Base-by-base conservation (phyloP, 225 moss, liverwort and hornwort genomes). In the Polytrichum formosum region DNA sequence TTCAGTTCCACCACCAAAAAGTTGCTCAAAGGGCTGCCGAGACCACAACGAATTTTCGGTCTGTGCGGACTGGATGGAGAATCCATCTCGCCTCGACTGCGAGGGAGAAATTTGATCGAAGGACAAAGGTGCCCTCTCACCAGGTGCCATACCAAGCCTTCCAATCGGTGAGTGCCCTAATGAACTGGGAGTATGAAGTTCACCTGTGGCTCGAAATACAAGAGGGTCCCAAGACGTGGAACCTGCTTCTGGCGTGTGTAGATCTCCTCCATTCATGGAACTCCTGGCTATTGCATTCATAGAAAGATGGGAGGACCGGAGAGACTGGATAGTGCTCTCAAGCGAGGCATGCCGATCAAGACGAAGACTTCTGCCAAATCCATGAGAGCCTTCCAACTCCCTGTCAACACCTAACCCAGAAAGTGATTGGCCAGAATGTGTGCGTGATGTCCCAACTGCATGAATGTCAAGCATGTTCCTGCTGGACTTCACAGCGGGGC, bases 61-160 rank as follows among this genome's bases (percentile, higher is more conserved):
- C 65, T 82, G 80, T 26, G 75, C 70, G 7, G 83, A 76, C 66
- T 94, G 94, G 63, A 90, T 90, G 1, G 92, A 94, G 77, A 92
- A 94, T 1, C 80, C 90, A 75, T 94, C 87, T 67, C 90, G 85
- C 68, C 85, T 86, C 8, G 85, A 83, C 60, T 87, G 85, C 1
- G 90, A 88, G 18, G 94, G 94, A 23, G 94, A 94, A 60, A 94
- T 83, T 62, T 94, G 87, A 71, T 94, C 94, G 65, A 94, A 94
- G 10, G 86, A 83, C 76, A 94, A 76, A 18, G 92, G 94, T 60
- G 90, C 88, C 71, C 90, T 83, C 65, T 79, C 88, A 18, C 71
- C 80, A 23, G 81, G 70, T 61, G 75, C 63, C 59, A 77, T 83
- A 68, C 83, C 83, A 31, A 83, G 81, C 61, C 91, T 84, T 56